A percentile compares a stretch with the other conserved stretches of the same genome.
Evolutionary conservation across 805 yeast species (phyloP).

Genomic region (Candida anglica): DNA sequence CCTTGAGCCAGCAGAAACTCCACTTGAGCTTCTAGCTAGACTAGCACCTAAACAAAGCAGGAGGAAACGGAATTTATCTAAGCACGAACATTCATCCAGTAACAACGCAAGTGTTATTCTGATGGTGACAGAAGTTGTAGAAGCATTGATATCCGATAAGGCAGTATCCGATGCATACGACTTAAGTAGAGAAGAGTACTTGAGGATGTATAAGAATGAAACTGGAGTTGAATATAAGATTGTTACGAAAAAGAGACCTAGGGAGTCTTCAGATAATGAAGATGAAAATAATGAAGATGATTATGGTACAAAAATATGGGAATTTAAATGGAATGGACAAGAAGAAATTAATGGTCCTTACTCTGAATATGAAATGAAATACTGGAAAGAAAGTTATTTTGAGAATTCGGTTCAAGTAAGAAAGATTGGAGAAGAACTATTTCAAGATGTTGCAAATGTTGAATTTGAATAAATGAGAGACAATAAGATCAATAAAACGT

Average conservation of each 20-base stretch:
- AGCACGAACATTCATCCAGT: slow-evolving; percentile 13
- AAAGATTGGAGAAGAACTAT: slow-evolving; percentile 18
- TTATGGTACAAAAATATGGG: slow-evolving; percentile 35
- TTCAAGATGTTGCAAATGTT: slow-evolving; percentile 19
- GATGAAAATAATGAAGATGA: slow-evolving; percentile 12
- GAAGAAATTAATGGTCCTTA: slow-evolving; percentile 46
- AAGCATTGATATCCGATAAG: slow-evolving; percentile 36
- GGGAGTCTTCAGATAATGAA: slow-evolving; percentile 13
- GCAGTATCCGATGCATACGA: slow-evolving; percentile 48
- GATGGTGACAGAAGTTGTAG: slow-evolving; percentile 46
- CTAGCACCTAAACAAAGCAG: slow-evolving; percentile 22
- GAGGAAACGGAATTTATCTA: slow-evolving; percentile 9
- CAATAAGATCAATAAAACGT: too few relatives aligned
- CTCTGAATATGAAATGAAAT: slow-evolving; percentile 50
- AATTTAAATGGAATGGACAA: slow-evolving; percentile 34
- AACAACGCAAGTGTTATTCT: slow-evolving; percentile 24
- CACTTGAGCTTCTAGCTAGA: slow-evolving; percentile 51
- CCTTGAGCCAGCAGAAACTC: slow-evolving; percentile 57
- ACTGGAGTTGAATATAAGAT: slow-evolving; percentile 19
- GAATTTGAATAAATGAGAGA: slow-evolving; percentile 11
- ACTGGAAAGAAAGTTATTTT: slow-evolving; percentile 52
- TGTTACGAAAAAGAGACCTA: slow-evolving; percentile 14
- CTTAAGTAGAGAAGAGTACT: slow-evolving; percentile 51
- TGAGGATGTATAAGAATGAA: slow-evolving; percentile 24
- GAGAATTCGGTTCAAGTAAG: slow-evolving; percentile 42